Conservation (phyloP, 768 basidiomycete genomes). For the Boletus sensibilis region DNA sequence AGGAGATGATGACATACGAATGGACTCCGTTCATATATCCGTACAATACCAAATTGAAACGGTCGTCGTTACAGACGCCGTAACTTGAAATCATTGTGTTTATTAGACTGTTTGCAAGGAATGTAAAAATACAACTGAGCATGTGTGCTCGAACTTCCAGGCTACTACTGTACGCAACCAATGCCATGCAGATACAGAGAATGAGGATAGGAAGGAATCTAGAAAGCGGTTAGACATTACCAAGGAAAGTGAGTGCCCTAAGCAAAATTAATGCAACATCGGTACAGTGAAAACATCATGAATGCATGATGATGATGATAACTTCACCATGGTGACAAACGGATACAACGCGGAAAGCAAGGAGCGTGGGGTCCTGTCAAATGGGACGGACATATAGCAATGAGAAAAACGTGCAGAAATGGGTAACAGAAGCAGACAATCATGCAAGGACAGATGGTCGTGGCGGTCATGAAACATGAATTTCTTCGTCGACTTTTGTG, state of each 20-base stretch:
- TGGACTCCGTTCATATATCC: constrained; percentile 1
- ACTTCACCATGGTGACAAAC: not conserved
- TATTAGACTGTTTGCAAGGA: constrained; percentile 6
- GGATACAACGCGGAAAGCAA: constrained; percentile 6
- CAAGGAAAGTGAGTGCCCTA: constrained; percentile 7
- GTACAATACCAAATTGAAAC: constrained; percentile 22
- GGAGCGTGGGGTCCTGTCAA: constrained; percentile 19
- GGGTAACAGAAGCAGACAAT: not conserved
- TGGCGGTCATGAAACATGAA: constrained; percentile 20
- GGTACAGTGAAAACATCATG: constrained; percentile 2
- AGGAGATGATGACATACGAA: constrained; percentile 5
- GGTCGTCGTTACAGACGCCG: constrained; percentile 10
- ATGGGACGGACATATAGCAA: constrained; percentile 7
- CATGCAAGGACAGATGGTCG: not conserved
- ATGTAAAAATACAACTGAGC: constrained; percentile 22
- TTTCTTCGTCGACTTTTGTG: constrained; percentile 39
- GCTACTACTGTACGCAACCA: constrained; percentile 6
- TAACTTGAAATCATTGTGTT: not conserved
- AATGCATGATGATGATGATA: not conserved
- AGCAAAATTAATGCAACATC: constrained; percentile 15
- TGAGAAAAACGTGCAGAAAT: not conserved
- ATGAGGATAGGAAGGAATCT: constrained; percentile 11
- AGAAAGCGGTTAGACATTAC: not conserved
- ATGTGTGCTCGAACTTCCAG: not conserved
- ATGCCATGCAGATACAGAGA: constrained; percentile 11